Percentiles rank a stretch among this genome's conserved stretches.
These are phyloP conservation scores for Paecilomyces niveus DNA, from an alignment of 2,329 filamentous ascomycete genomes.

Conservation along the genomic window DNA sequence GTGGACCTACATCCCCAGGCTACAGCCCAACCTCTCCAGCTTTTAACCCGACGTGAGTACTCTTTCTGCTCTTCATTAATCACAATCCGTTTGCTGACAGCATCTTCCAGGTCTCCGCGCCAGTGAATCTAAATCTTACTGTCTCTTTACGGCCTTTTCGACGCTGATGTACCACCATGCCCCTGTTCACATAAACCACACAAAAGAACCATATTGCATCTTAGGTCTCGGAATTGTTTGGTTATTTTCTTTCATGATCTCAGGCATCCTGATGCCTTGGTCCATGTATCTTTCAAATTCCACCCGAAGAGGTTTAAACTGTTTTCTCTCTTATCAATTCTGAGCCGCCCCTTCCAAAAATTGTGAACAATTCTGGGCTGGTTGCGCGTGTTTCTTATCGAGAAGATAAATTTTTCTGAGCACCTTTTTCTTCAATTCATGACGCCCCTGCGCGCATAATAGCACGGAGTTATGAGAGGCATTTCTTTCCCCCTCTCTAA, in stretches of 20 bases:
- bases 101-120: constrained; percentile 29
- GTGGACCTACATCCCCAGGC: constrained; percentile 33
- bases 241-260: constrained; percentile 30
- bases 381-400: constrained; percentile 11
- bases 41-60: constrained; percentile 36
- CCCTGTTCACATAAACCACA: constrained; percentile 21
- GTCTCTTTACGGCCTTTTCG: constrained; percentile 10
- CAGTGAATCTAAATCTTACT: constrained; percentile 26
- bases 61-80: not conserved
- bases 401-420: constrained; percentile 18
- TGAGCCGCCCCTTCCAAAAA: constrained; percentile 20
- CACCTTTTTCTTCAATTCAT: constrained; percentile 14
- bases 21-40: constrained; percentile 40
- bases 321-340: constrained; percentile 4
- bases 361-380: constrained; percentile 22
- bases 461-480: constrained; percentile 16
- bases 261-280: constrained; percentile 17
- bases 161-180: constrained; percentile 31
- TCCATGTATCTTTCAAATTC: constrained; percentile 23
- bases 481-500: constrained; percentile 3
- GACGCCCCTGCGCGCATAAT: constrained; percentile 12
- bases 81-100: constrained; percentile 9
- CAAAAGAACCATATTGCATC: constrained; percentile 30
- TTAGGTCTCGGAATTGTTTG: constrained; percentile 31
- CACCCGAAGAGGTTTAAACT: constrained; percentile 10